phyloP scores from a whole-genome alignment of 2,329 filamentous ascomycete genomes.

The Aspergillus udagawae region DNA sequence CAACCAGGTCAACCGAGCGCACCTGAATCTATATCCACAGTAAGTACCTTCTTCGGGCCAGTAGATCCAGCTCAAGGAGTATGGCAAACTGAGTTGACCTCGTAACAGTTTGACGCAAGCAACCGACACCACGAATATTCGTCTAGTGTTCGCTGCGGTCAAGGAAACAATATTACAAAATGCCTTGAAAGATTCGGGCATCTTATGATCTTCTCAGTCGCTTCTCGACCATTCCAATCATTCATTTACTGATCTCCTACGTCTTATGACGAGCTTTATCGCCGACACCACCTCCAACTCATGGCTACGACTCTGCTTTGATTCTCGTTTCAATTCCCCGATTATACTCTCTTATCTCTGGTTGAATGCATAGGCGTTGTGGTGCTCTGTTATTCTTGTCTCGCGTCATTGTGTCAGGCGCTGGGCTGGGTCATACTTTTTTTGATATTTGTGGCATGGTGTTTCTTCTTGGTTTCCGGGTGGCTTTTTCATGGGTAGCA shows the following conservation, averaged over 20 bases:
- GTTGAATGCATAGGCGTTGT: conserved; percentile 19
- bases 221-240: neutral
- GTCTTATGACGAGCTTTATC: neutral
- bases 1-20: conserved; percentile 95
- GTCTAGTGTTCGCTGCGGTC: conserved; percentile 93
- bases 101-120: conserved; percentile 85
- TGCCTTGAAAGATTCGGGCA: conserved; percentile 94
- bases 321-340: conserved; percentile 10
- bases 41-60: conserved; percentile 50
- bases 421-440: conserved; percentile 16
- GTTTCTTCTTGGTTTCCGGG: conserved; percentile 8
- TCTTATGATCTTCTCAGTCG: conserved; percentile 54
- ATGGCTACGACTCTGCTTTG: conserved; percentile 14
- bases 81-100: conserved; percentile 15
- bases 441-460: conserved; percentile 19
- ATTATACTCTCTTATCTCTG: conserved; percentile 12
- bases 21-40: conserved; percentile 97
- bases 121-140: conserved; percentile 97
- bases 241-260: neutral
- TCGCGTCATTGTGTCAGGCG: conserved; percentile 17
- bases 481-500: conserved; percentile 8
- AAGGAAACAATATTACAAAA: conserved; percentile 99
- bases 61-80: neutral
- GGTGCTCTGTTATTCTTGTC: conserved; percentile 12
- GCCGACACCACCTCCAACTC: neutral